Evolutionary conservation across 2,329 filamentous ascomycete genomes (phyloP).

Genomic region (Fusarium abutilonis): DNA sequence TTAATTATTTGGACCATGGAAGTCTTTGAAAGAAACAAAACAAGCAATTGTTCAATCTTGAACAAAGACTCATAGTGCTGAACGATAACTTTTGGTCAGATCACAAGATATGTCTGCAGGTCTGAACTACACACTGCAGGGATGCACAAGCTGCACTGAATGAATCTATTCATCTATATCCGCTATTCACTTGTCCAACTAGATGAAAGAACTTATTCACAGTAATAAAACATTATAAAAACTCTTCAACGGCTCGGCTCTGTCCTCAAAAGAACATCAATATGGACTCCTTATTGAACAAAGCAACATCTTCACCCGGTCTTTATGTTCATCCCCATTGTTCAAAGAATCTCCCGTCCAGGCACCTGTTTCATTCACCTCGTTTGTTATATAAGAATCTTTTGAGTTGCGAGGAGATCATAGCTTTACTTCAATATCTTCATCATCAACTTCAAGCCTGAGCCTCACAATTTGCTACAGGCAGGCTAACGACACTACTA

Average conservation of each 20-base stretch:
- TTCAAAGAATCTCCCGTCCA: constrained; percentile 11
- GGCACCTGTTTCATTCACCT: not conserved
- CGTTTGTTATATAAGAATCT: constrained; percentile 7
- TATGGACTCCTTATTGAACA: not conserved
- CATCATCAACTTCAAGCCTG: not conserved
- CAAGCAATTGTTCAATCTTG: not conserved
- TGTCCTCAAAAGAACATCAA: not conserved
- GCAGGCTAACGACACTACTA: not conserved
- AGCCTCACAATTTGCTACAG: not conserved
- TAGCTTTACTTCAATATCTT: not conserved
- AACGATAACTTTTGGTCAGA: no score
- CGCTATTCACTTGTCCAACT: not conserved
- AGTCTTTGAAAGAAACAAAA: not conserved
- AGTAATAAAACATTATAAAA: not conserved
- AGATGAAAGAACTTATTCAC: not conserved
- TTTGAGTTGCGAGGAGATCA: not conserved
- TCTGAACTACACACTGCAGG: not conserved
- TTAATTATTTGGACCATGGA: not conserved
- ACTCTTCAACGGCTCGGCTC: not conserved
- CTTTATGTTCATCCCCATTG: constrained; percentile 14
- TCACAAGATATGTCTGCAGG: not conserved
- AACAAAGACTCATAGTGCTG: not conserved
- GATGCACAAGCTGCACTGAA: not conserved
- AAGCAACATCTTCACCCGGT: not conserved
- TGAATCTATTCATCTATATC: not conserved